A percentile compares a stretch with the other conserved stretches of the same genome.
Conservation (phyloP, 768 basidiomycete genomes). For the Boletus sp. region DNA sequence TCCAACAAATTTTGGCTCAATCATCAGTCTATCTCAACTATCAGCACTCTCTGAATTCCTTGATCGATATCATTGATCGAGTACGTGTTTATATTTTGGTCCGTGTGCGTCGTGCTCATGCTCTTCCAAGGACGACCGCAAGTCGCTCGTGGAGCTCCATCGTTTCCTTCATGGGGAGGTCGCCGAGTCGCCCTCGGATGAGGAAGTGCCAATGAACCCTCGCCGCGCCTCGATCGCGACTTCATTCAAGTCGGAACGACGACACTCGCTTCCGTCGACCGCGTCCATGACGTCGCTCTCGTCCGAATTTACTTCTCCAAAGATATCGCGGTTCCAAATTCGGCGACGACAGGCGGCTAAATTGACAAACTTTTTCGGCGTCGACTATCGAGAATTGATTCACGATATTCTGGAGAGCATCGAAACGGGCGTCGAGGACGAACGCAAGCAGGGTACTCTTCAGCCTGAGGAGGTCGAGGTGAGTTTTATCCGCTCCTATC, state of each 20-base stretch:
- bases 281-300: slow-evolving; percentile 60
- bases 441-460: slow-evolving; percentile 60
- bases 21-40: slow-evolving; percentile 72
- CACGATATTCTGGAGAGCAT: slow-evolving; percentile 78
- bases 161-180: slow-evolving; percentile 52
- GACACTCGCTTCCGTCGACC: slow-evolving; percentile 65
- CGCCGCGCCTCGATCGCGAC: slow-evolving; percentile 35
- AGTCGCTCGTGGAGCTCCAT: slow-evolving; percentile 72
- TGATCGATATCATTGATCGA: slow-evolving; percentile 75
- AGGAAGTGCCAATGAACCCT: slow-evolving; percentile 12
- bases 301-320: slow-evolving; percentile 47
- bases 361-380: slow-evolving; percentile 84
- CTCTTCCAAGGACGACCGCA: slow-evolving; percentile 62
- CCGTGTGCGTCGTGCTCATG: slow-evolving; percentile 1
- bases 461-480: slow-evolving; percentile 73
- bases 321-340: slow-evolving; percentile 54
- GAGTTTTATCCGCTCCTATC: slow-evolving; percentile 20
- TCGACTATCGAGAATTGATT: slow-evolving; percentile 77
- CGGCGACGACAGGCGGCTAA: slow-evolving; percentile 78
- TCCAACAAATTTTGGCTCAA: slow-evolving; percentile 23
- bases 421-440: slow-evolving; percentile 72
- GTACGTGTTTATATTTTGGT: slow-evolving; percentile 42
- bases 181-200: slow-evolving; percentile 23
- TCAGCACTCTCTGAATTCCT: slow-evolving; percentile 77
- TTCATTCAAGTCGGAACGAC: slow-evolving; percentile 57